Evolutionary conservation across 1,284 basidiomycete genomes (phyloP), one percentile per base, ranked within the genome.

Genomic region (Rhodotorula sp.): DNA sequence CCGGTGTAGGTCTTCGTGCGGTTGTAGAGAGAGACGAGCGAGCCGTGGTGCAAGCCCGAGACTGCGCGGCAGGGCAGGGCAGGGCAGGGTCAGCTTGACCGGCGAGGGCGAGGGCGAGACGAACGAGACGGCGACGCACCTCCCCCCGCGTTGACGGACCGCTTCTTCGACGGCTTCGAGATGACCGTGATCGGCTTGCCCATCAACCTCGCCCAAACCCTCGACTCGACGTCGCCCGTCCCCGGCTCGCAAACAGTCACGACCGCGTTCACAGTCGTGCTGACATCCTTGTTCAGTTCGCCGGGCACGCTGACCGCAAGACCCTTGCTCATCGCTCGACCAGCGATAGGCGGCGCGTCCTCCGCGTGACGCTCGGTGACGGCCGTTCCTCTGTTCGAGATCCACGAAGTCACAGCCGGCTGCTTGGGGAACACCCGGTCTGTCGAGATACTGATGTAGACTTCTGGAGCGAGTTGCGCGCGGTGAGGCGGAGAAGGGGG

Each of bases 101-200:
- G 59, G 47, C 13, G 2, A 64, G 54, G 59, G 47, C 13, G 2
- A 64, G 54, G 58, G 30, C 2, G 5, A 22, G 50, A 52, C 57
- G 26, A 37, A 13, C 11, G n/a, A 28, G 44, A 13, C 28, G 20
- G 40, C 5, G 5, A 34, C 52, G 31, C 26, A 64, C 61, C 37
- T 46, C 55, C 58, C 11, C 62, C 62, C 1, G 64, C 52, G 2
- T 89, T 90, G 79, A 88, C 92, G 80, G 94, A 91, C 76, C 92
- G 86, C 85, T 97, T 97, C 85, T 97, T 96, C 46, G 77, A 79
- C 7, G 80, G 79, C 75, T 81, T 81, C 66, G 79, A 80, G 81
- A 98, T 97, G 76, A 98, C 91, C 81, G 95, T 95, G 85, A 98
- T 97, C 46, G 94, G 89, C 61, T 89, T 88, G 76, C 90, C 91